phyloP scores from a whole-genome alignment of 2,329 filamentous ascomycete genomes.

The Plenodomus lindquistii region DNA sequence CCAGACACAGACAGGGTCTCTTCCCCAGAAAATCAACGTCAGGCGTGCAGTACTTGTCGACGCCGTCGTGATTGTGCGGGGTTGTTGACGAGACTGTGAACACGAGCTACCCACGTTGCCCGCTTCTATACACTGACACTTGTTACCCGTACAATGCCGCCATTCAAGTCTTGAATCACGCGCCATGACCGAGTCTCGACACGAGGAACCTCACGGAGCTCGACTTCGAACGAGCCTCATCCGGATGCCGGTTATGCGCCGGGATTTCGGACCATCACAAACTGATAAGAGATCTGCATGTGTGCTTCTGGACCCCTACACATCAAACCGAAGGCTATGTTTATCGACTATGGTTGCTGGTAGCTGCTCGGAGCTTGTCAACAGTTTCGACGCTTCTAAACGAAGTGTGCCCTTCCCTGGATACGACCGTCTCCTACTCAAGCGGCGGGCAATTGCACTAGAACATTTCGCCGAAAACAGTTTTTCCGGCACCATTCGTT shows the following conservation, averaged over 20 bases:
- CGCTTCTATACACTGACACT: neutral
- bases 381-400: conserved; percentile 7
- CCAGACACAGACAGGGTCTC: conserved; percentile 21
- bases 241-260: neutral
- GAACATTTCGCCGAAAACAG: conserved; percentile 18
- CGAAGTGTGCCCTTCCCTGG: conserved; percentile 12
- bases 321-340: conserved; percentile 4
- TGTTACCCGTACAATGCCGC: neutral
- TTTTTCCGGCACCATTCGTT: conserved; percentile 19
- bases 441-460: neutral
- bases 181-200: neutral
- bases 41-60: conserved; percentile 13
- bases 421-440: neutral
- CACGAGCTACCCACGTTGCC: conserved; percentile 4
- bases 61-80: conserved; percentile 11
- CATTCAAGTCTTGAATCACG: neutral
- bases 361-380: conserved; percentile 4
- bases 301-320: conserved; percentile 5
- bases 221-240: neutral
- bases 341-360: conserved; percentile 6
- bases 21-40: conserved; percentile 1
- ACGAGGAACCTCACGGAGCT: neutral
- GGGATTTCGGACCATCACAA: neutral
- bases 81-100: conserved; percentile 11
- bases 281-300: neutral